Percentiles rank a stretch among this genome's conserved stretches.
phyloP scores from a whole-genome alignment of 1,284 basidiomycete genomes.

The Sphaerobolus stellatus region DNA sequence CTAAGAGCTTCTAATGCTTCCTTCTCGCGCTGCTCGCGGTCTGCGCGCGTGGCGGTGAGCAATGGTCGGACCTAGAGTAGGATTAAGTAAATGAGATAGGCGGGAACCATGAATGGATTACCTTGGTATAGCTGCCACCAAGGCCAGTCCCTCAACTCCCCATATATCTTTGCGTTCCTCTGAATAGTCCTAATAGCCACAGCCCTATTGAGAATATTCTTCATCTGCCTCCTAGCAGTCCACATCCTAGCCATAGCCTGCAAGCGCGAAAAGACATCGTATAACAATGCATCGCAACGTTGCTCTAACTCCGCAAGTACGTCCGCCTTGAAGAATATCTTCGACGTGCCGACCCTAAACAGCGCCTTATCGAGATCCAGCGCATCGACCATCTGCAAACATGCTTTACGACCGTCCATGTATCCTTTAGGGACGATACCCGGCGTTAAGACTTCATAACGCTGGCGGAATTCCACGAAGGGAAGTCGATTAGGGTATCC shows the following conservation, averaged over 20 bases:
- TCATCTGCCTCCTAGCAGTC: conserved; percentile 87
- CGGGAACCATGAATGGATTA: conserved; percentile 23
- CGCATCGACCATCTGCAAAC: conserved; percentile 88
- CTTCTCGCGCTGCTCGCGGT: conserved; percentile 80
- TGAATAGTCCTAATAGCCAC: conserved; percentile 92
- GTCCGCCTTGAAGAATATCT: conserved; percentile 99
- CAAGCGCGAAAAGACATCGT: conserved; percentile 86
- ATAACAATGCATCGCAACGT: conserved; percentile 84
- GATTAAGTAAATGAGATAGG: background rate
- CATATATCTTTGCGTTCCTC: conserved; percentile 90
- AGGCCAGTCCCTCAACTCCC: conserved; percentile 90
- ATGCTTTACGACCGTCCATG: conserved; percentile 96
- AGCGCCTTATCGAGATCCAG: conserved; percentile 84
- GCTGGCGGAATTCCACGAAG: conserved; percentile 95
- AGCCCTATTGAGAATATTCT: conserved; percentile 93
- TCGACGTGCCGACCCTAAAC: conserved; percentile 93
- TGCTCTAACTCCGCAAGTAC: conserved; percentile 98
- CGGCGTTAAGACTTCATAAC: conserved; percentile 95
- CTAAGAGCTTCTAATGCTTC: conserved; percentile 77
- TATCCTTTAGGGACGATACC: conserved; percentile 91
- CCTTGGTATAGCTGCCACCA: conserved; percentile 98
- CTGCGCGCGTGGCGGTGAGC: conserved; percentile 86
- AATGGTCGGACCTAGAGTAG: conserved; percentile 76
- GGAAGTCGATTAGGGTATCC: conserved; percentile 97
- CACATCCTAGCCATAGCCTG: conserved; percentile 87